Percentiles rank a stretch among this genome's conserved stretches.
Evolutionary conservation across 164 flowering plant species (phyloP).

Genomic region (Protea cynaroides): DNA sequence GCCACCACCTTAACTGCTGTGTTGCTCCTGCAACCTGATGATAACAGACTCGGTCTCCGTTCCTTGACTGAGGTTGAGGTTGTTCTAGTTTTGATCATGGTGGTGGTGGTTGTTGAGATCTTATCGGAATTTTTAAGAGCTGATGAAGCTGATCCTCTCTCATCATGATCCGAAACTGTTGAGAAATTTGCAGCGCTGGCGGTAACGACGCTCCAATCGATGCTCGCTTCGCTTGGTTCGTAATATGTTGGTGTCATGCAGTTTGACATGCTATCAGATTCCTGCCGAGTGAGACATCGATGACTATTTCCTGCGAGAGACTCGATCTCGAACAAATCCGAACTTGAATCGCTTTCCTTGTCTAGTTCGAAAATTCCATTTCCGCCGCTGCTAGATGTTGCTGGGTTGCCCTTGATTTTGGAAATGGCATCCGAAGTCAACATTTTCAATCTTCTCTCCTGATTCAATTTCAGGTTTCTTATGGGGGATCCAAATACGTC

Average conservation of each 20-base stretch:
- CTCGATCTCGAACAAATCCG: constrained; percentile 81
- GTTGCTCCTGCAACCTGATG: constrained; percentile 44
- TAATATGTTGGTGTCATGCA: constrained; percentile 42
- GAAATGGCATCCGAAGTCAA: constrained; percentile 34
- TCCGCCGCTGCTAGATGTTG: constrained; percentile 1
- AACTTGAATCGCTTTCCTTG: constrained; percentile 64
- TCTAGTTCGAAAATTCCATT: constrained; percentile 15
- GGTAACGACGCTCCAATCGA: constrained; percentile 75
- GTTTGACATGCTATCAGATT: constrained; percentile 29
- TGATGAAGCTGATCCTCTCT: neutral
- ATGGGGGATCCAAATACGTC: constrained; percentile 55
- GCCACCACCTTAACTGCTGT: constrained; percentile 54
- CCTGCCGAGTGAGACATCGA: constrained; percentile 36
- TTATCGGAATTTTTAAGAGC: too few relatives aligned
- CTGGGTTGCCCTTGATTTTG: constrained; percentile 20
- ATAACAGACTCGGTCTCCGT: constrained; percentile 10
- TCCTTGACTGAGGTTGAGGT: constrained; percentile 1
- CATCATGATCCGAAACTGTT: neutral
- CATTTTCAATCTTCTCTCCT: constrained; percentile 33
- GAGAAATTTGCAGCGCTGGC: constrained; percentile 64
- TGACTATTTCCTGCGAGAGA: constrained; percentile 40
- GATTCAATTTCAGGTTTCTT: constrained; percentile 20
- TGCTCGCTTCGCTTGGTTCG: constrained; percentile 85
- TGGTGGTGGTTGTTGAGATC: neutral
- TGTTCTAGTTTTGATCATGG: constrained; percentile 11